These are phyloP conservation scores for Salinomyces thailandicus DNA, from an alignment of 2,329 filamentous ascomycete species.

Conservation along the genomic window DNA sequence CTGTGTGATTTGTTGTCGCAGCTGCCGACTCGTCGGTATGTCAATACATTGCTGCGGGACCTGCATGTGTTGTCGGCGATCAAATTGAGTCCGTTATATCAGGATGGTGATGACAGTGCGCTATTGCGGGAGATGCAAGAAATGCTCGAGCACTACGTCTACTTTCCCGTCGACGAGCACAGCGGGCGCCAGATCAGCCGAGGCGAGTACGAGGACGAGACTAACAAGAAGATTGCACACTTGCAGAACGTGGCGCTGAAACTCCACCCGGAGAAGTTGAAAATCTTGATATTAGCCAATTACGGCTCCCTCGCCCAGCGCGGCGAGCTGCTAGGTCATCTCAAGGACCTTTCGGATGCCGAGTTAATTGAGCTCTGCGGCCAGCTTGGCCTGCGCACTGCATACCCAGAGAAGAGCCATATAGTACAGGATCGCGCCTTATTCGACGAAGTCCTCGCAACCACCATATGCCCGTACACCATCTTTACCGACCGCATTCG, in stretches of 20 bases:
- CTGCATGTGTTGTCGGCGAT: slow-evolving; percentile 72
- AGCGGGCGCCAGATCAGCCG: slow-evolving; percentile 65
- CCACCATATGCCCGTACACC: slow-evolving; percentile 62
- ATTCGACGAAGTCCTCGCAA: slow-evolving; percentile 61
- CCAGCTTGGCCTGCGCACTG: slow-evolving; percentile 65
- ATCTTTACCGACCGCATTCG: slow-evolving; percentile 71
- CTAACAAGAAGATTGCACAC: slow-evolving; percentile 65
- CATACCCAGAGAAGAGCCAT: slow-evolving; percentile 62
- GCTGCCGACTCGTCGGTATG: slow-evolving; percentile 83
- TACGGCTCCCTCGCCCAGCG: slow-evolving; percentile 78
- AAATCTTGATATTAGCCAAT: slow-evolving; percentile 84
- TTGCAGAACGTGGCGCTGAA: slow-evolving; percentile 70
- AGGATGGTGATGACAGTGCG: slow-evolving; percentile 55
- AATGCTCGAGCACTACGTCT: slow-evolving; percentile 75
- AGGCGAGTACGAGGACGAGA: slow-evolving; percentile 65
- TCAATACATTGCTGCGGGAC: slow-evolving; percentile 79
- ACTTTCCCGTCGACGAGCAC: slow-evolving; percentile 86
- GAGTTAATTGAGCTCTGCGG: slow-evolving; percentile 62
- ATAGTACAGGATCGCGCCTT: slow-evolving; percentile 55
- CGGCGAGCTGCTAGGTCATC: slow-evolving; percentile 63
- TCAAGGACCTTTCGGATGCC: slow-evolving; percentile 60
- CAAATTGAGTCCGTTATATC: slow-evolving; percentile 66
- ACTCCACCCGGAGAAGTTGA: slow-evolving; percentile 79
- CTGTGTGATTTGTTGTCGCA: slow-evolving; percentile 86
- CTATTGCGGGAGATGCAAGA: slow-evolving; percentile 70